Percentiles rank a stretch among this genome's conserved stretches.
phyloP scores from a whole-genome alignment of 2,329 filamentous ascomycete species.

The Nemania sp. region DNA sequence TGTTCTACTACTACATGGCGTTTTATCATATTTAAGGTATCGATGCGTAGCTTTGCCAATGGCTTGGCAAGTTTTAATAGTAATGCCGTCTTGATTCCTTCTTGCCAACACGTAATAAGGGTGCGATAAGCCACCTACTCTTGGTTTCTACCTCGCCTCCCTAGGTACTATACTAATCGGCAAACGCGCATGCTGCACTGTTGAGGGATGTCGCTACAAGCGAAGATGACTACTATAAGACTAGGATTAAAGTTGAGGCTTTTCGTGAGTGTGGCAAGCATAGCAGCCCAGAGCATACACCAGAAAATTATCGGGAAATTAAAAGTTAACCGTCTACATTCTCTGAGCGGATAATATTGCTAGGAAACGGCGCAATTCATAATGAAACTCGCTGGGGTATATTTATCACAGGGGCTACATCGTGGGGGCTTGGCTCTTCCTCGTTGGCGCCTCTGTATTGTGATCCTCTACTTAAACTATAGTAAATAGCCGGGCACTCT shows the following conservation, averaged over 20 bases:
- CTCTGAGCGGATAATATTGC: not conserved
- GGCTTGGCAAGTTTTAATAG: not conserved
- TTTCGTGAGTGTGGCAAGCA: not conserved
- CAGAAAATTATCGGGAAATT: not conserved
- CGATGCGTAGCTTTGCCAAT: not conserved
- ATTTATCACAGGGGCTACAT: not conserved
- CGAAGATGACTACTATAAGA: not conserved
- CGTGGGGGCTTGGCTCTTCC: not conserved
- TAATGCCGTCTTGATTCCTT: not conserved
- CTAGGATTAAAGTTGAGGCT: not conserved
- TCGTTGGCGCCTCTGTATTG: not conserved
- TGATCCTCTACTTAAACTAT: not conserved
- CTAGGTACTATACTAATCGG: not conserved
- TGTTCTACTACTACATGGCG: constrained; percentile 7
- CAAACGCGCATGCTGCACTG: not conserved
- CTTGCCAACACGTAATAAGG: not conserved
- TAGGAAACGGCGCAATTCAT: not conserved
- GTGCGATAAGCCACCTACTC: not conserved
- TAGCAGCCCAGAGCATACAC: too few species aligned
- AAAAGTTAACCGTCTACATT: not conserved
- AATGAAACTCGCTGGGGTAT: not conserved
- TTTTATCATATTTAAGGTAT: not conserved
- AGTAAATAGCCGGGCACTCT: not conserved
- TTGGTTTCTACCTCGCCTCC: not conserved
- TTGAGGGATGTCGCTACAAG: not conserved